These are phyloP conservation scores for Linum usitatissimum DNA, from an alignment of 345 rosid species.

Conservation along the genomic window DNA sequence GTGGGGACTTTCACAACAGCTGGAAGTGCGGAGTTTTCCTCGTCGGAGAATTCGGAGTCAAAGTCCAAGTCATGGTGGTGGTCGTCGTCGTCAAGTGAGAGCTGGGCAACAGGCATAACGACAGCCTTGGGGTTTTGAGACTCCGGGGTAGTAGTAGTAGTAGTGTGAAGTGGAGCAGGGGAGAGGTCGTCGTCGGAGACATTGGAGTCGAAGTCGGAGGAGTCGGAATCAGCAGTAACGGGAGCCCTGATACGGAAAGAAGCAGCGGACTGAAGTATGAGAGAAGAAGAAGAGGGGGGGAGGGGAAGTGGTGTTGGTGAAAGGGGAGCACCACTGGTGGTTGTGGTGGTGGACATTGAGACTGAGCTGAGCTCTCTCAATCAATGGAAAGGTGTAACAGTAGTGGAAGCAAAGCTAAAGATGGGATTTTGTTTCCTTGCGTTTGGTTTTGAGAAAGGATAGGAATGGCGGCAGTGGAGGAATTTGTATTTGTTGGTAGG, in stretches of 20 bases:
- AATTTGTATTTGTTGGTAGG: not conserved
- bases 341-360: not conserved
- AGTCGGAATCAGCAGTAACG: slow-evolving; percentile 38
- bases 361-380: not conserved
- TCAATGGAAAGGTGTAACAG: not conserved
- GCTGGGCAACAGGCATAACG: slow-evolving; percentile 41
- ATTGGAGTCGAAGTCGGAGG: slow-evolving; percentile 28
- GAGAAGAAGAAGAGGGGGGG: slow-evolving; percentile 21
- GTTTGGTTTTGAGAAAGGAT: not conserved
- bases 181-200: slow-evolving; percentile 16
- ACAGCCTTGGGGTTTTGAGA: no score
- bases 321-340: slow-evolving; percentile 15
- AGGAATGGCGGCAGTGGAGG: not conserved
- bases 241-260: slow-evolving; percentile 67
- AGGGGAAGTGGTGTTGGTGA: slow-evolving; percentile 17
- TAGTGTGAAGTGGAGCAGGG: slow-evolving; percentile 5
- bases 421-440: not conserved
- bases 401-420: not conserved
- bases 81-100: slow-evolving; percentile 59
- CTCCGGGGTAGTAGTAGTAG: no score
- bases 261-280: slow-evolving; percentile 16
- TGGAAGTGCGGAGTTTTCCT: slow-evolving; percentile 8
- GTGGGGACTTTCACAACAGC: slow-evolving; percentile 23
- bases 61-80: slow-evolving; percentile 18
- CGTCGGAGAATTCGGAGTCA: slow-evolving; percentile 12